Percentiles rank a stretch among this genome's conserved stretches.
Evolutionary conservation across 2,329 filamentous ascomycete genomes (phyloP).

Genomic region (Neonectria magnoliae): DNA sequence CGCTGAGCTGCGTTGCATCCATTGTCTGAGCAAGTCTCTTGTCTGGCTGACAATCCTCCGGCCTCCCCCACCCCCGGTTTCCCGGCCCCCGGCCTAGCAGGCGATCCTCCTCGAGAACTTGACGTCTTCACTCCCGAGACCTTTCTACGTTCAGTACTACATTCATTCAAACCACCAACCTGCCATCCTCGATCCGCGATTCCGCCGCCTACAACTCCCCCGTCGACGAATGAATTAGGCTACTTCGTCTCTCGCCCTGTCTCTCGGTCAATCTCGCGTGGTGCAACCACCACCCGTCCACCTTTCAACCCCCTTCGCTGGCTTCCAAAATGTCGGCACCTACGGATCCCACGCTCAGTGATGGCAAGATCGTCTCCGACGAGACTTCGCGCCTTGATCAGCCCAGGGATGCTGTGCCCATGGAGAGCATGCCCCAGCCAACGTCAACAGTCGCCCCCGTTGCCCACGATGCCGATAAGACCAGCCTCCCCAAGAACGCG

Average conservation of each 20-base stretch:
- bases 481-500: conserved; percentile 27
- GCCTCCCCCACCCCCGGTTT: conserved; percentile 42
- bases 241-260: conserved; percentile 19
- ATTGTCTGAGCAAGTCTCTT: conserved; percentile 39
- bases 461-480: conserved; percentile 30
- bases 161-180: conserved; percentile 29
- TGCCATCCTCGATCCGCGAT: conserved; percentile 29
- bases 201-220: conserved; percentile 9
- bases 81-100: conserved; percentile 39
- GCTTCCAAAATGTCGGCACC: conserved; percentile 45
- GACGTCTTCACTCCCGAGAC: conserved; percentile 45
- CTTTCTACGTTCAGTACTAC: conserved; percentile 31
- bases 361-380: conserved; percentile 43
- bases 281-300: conserved; percentile 40
- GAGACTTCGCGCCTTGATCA: conserved; percentile 46
- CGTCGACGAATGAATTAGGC: conserved; percentile 35
- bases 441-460: conserved; percentile 28
- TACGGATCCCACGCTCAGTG: conserved; percentile 46
- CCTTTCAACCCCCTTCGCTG: conserved; percentile 30
- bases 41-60: conserved; percentile 38
- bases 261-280: conserved; percentile 33
- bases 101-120: conserved; percentile 42
- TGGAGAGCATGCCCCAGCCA: conserved; percentile 47
- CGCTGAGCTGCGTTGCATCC: conserved; percentile 30
- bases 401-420: conserved; percentile 50